A percentile compares a stretch with the other conserved stretches of the same genome.
phyloP scores from a whole-genome alignment of 2,329 filamentous ascomycete species.

The Sporothrix mexicana region DNA sequence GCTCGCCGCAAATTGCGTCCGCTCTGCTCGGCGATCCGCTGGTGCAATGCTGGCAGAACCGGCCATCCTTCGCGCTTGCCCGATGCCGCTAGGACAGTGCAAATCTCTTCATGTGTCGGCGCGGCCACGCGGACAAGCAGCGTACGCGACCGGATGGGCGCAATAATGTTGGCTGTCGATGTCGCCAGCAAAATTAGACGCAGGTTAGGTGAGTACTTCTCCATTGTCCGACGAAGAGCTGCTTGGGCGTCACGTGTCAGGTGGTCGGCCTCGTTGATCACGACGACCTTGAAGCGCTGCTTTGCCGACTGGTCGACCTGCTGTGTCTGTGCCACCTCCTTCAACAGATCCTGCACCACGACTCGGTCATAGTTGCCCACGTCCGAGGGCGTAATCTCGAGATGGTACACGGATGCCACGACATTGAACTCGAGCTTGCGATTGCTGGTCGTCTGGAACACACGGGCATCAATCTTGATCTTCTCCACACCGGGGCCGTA shows the following conservation, averaged over 20 bases:
- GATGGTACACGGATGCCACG: slow-evolving; percentile 93
- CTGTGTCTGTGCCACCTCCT: slow-evolving; percentile 98
- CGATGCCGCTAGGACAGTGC: slow-evolving; percentile 70
- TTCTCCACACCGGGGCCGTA: slow-evolving; percentile 98
- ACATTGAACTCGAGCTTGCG: slow-evolving; percentile 99
- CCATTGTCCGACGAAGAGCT: slow-evolving; percentile 93
- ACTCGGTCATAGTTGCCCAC: slow-evolving; percentile 96
- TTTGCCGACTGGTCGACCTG: slow-evolving; percentile 93
- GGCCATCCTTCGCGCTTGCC: slow-evolving; percentile 84
- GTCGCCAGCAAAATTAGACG: slow-evolving; percentile 91
- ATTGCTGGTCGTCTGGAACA: slow-evolving; percentile 94
- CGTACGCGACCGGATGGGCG: slow-evolving; percentile 92
- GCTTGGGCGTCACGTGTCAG: slow-evolving; percentile 94
- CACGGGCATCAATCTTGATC: slow-evolving; percentile 97
- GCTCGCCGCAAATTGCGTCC: slow-evolving; percentile 89
- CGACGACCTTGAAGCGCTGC: slow-evolving; percentile 96
- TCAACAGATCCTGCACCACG: slow-evolving; percentile 91
- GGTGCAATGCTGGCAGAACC: slow-evolving; percentile 75
- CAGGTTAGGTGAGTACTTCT: slow-evolving; percentile 97
- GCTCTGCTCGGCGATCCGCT: slow-evolving; percentile 86
- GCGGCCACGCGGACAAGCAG: slow-evolving; percentile 90
- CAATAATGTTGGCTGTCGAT: slow-evolving; percentile 97
- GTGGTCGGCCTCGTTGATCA: slow-evolving; percentile 98
- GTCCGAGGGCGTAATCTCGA: slow-evolving; percentile 97
- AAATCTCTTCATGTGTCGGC: slow-evolving; percentile 85